Evolutionary conservation across 2,329 filamentous ascomycete genomes (phyloP), one percentile per base, ranked within the genome.

Genomic region (Phialophora verrucosa): DNA sequence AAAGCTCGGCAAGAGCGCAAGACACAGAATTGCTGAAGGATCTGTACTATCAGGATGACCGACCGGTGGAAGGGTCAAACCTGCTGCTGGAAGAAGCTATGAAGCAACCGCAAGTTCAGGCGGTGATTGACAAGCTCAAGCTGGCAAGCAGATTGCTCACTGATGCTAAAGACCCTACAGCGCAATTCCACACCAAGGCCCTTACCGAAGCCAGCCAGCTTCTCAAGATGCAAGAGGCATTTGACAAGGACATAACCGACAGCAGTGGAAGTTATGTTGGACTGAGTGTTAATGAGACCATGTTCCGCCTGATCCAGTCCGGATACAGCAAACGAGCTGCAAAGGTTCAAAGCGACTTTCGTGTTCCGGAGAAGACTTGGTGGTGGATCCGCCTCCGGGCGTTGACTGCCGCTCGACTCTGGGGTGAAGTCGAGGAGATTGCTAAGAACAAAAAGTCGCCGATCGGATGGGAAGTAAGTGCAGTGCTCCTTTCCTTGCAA

Each of bases 1-100:
- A 99, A 78, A 87, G 92, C 1, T 90, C 90, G 0, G 94, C 95
- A 0, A 83, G 85, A 59, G 88, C 91, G 59, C 90, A 96, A 73
- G 93, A 96, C 73, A 85, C 87, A 0, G 88, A 91, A 62, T 79
- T 99, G 25, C 86, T 99, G 29, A 99, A 98, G 75, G 95, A 98
- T 75, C 83, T 99, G 3, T 99, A 95, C 80, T 99, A 99, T 76
- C 95, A 98, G 79, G 95, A 98, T 74, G 95, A 99, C 76, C 88
- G 94, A 4, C 88, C 93, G 3, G 82, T 93, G 4, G 95, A 98
- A 70, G 93, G 95, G 2, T 91, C 94, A 0, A 91, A 92, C 65
- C 88, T 99, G 1, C 91, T 98, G 66, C 82, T 99, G 14, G 87
- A 88, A 23, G 94, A 99, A 78, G 91, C 93, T 0, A 82, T 99